These are phyloP conservation scores for Neodidymelliopsis sp. DNA, from an alignment of 2,329 filamentous ascomycete species.

Conservation along the genomic window DNA sequence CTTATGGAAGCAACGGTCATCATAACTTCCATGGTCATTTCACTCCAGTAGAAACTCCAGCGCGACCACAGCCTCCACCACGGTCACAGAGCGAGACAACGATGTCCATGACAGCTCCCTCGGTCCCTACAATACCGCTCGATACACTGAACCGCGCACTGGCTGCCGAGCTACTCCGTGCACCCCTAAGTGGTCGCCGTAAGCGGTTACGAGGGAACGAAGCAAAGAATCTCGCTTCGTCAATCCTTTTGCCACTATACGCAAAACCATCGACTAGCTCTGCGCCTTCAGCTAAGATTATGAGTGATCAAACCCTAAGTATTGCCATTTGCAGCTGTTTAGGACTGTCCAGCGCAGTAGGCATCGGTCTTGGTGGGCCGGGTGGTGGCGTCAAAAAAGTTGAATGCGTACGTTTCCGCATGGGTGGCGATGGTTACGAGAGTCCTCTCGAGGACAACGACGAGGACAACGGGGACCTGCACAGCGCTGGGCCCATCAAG, in stretches of 20 bases:
- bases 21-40: constrained; percentile 32
- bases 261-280: constrained; percentile 34
- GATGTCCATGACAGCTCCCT: background rate
- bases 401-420: constrained; percentile 52
- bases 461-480: constrained; percentile 33
- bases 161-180: constrained; percentile 57
- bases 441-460: constrained; percentile 52
- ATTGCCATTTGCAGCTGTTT: constrained; percentile 55
- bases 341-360: constrained; percentile 43
- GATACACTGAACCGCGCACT: constrained; percentile 56
- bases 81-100: constrained; percentile 5
- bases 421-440: constrained; percentile 51
- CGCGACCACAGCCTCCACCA: constrained; percentile 28
- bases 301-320: constrained; percentile 47
- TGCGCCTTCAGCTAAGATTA: constrained; percentile 37
- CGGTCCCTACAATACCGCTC: constrained; percentile 34
- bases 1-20: constrained; percentile 29
- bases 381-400: constrained; percentile 49
- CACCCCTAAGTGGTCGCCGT: constrained; percentile 51
- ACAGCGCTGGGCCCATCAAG: constrained; percentile 32
- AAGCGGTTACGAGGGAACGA: constrained; percentile 55
- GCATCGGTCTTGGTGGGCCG: constrained; percentile 46
- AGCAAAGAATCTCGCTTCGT: constrained; percentile 56
- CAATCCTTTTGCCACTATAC: constrained; percentile 51
- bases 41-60: constrained; percentile 43